Percentiles rank a stretch among this genome's conserved stretches.
These are phyloP conservation scores for Cryptococcus sp. DNA, from an alignment of 1,284 basidiomycete genomes.

Conservation along the genomic window DNA sequence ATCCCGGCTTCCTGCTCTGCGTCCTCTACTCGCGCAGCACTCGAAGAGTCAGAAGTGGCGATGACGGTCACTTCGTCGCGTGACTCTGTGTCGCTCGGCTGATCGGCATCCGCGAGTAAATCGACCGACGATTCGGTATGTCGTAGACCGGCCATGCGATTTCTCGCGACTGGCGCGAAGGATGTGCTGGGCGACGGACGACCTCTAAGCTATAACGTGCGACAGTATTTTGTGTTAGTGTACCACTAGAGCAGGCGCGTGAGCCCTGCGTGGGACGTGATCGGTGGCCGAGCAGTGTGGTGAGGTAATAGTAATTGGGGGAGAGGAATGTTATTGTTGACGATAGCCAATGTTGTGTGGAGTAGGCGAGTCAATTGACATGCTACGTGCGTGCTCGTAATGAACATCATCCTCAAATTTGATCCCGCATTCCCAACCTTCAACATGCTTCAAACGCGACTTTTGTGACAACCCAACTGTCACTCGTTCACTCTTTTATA, in stretches of 20 bases:
- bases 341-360: background rate
- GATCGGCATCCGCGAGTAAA: background rate
- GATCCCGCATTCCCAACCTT: no score
- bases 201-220: no score
- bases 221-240: no score
- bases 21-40: background rate
- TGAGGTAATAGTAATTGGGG: background rate
- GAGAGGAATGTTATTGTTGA: background rate
- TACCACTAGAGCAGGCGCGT: no score
- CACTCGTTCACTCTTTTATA: no score
- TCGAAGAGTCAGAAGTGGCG: slow-evolving; percentile 6
- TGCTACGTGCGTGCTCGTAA: no score
- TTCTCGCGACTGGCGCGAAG: background rate
- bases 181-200: no score
- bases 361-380: no score
- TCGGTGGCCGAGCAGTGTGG: background rate
- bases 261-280: no score
- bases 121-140: slow-evolving; percentile 9
- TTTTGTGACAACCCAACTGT: no score
- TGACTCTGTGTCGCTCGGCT: background rate
- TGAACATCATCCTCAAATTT: no score
- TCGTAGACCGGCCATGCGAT: slow-evolving; percentile 14
- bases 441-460: no score
- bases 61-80: background rate
- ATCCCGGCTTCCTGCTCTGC: background rate